Base-by-base conservation (phyloP, 495 filamentous ascomycete genomes). In the Lasiosphaeria ovina region DNA sequence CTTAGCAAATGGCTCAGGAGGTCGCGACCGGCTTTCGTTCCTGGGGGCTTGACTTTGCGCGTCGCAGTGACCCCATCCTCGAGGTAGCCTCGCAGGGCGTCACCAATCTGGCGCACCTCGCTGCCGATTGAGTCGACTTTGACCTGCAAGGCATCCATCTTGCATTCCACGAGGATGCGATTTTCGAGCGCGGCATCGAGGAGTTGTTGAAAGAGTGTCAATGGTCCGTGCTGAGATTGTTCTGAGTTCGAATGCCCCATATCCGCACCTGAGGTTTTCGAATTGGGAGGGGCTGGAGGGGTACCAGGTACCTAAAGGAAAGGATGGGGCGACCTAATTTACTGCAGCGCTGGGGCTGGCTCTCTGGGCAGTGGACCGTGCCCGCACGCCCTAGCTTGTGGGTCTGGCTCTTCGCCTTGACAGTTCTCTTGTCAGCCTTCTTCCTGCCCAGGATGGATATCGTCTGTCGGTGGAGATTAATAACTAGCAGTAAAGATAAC, bases 41-140 rank as follows among this genome's bases (percentile, higher is more conserved):
- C 61, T 1, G 68, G 68, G 54, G 64, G 62, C 56, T 71, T 68
- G 42, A 72, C 66, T 42, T 67, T 66, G 56, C 68, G 66, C 6
- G 56, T 34, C 6, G 44, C 35, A 17, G 55, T 64, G 45, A 51
- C 17, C 49, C 66, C 66, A 7, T 64, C 35, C 14, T 67, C 51
- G 4, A 71, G 52, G 51, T 69, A 71, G 31, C 35, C 62, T 16
- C 68, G 44, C n/a, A 72, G 61, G 9, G 60, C 57, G 32, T 58
- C 55, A 50, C 66, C 51, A 47, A 72, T 65, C 35, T 55, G 57
- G 55, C 62, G 57, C 58, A 72, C 35, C 64, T 71, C 64, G 55
- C 54, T 38, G 59, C 57, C 50, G 64, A 71, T 57, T 32, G 54
- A 65, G 51, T 69, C 68, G 62, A 66, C 64, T 45, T 63, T 58